These are phyloP conservation scores for Kodamaea laetipori DNA, from an alignment of 805 yeast genomes.

Conservation along the genomic window DNA sequence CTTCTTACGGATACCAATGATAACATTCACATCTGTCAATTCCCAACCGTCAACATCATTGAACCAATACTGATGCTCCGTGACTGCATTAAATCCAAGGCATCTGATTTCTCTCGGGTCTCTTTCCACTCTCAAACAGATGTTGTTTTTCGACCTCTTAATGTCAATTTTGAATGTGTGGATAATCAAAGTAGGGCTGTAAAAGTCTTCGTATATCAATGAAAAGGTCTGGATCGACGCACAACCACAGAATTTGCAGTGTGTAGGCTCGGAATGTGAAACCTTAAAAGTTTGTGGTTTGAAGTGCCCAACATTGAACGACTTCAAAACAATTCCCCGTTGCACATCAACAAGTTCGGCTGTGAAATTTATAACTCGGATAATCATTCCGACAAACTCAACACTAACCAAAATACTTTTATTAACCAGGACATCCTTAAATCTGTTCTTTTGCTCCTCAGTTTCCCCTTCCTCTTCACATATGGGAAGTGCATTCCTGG, in stretches of 20 bases:
- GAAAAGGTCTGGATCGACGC: constrained; percentile 75
- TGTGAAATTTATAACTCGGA: constrained; percentile 53
- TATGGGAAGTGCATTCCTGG: constrained; percentile 5
- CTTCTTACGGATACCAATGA: constrained; percentile 57
- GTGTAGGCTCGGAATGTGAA: constrained; percentile 82
- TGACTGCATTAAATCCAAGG: constrained; percentile 75
- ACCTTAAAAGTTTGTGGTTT: constrained; percentile 63
- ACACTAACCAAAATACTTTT: constrained; percentile 51
- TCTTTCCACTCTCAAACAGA: constrained; percentile 87
- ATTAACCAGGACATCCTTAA: constrained; percentile 24
- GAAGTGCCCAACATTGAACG: constrained; percentile 62
- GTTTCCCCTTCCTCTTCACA: constrained; percentile 13
- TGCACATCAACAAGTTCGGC: constrained; percentile 78
- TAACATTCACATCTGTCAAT: constrained; percentile 70
- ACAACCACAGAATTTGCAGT: constrained; percentile 90
- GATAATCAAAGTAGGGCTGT: constrained; percentile 57
- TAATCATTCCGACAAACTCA: constrained; percentile 74
- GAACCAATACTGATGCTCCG: constrained; percentile 70
- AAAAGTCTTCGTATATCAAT: constrained; percentile 66
- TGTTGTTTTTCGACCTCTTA: constrained; percentile 73
- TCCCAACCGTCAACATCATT: constrained; percentile 77
- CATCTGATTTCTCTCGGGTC: constrained; percentile 91
- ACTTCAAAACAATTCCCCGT: constrained; percentile 69
- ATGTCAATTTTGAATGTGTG: constrained; percentile 70
- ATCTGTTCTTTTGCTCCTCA: constrained; percentile 14